Conservation (phyloP, 1,284 basidiomycete species). For the Leccinum pseudoinsigne region DNA sequence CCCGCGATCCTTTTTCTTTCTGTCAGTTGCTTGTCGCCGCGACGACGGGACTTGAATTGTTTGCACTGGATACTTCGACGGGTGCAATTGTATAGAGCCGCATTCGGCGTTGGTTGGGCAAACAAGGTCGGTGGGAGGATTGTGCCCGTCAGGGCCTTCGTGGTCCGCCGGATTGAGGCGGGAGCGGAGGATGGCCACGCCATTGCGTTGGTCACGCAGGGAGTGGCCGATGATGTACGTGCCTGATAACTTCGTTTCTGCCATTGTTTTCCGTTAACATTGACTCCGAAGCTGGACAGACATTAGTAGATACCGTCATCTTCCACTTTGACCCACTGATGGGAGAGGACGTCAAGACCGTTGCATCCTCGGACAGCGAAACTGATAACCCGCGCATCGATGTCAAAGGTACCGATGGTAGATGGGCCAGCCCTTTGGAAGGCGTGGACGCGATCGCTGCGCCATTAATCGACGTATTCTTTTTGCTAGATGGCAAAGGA, state of each 20-base stretch:
- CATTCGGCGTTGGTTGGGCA: conserved; percentile 58
- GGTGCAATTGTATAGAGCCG: conserved; percentile 79
- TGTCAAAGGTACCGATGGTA: conserved; percentile 7
- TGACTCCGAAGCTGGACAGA: conserved; percentile 21
- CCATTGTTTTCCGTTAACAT: too few relatives aligned
- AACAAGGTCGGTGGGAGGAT: conserved; percentile 52
- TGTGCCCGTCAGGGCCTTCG: conserved; percentile 52
- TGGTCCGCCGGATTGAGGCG: conserved; percentile 13
- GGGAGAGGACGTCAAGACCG: conserved; percentile 9
- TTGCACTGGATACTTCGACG: conserved; percentile 79
- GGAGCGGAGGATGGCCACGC: conserved; percentile 31
- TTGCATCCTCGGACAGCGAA: conserved; percentile 14
- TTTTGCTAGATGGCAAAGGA: conserved; percentile 46
- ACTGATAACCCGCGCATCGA: conserved; percentile 4
- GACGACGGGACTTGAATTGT: conserved; percentile 73
- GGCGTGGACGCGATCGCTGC: conserved; percentile 62
- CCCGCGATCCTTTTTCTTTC: conserved; percentile 80
- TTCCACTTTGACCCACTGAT: too few relatives aligned
- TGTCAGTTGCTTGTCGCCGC: conserved; percentile 81
- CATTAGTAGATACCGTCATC: too few relatives aligned
- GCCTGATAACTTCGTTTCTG: too few relatives aligned
- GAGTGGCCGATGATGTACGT: too few relatives aligned
- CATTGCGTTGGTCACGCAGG: conserved; percentile 42
- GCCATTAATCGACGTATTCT: conserved; percentile 56
- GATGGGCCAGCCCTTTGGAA: conserved; percentile 38